A percentile compares a stretch with the other conserved stretches of the same genome.
Evolutionary conservation across 2,329 filamentous ascomycete species (phyloP).

Genomic region (Pezicula rhizophila): DNA sequence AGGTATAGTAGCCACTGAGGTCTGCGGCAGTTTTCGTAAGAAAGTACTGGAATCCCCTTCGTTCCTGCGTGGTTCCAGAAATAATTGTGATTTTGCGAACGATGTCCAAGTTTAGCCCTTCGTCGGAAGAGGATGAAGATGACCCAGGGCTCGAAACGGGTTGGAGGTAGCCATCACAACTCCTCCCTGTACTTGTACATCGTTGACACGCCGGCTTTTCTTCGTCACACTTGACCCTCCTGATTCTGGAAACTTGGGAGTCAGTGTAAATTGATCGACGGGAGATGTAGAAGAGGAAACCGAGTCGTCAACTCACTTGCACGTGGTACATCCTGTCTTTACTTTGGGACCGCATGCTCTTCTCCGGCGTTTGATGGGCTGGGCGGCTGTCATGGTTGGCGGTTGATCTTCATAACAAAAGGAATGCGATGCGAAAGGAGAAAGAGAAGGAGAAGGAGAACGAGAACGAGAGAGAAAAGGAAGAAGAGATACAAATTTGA

Average conservation of each 20-base stretch:
- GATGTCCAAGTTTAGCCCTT: not conserved
- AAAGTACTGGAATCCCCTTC: constrained; percentile 7
- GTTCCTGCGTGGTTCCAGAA: constrained; percentile 6
- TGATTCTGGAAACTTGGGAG: constrained; percentile 11
- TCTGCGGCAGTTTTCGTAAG: constrained; percentile 3
- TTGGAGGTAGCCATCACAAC: constrained; percentile 7
- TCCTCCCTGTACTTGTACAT: constrained; percentile 12
- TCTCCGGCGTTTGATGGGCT: constrained; percentile 1
- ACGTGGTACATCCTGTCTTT: constrained; percentile 18
- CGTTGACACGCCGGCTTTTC: constrained; percentile 16
- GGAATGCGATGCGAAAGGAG: too few species aligned
- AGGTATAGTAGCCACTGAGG: constrained; percentile 4
- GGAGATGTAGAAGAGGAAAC: not conserved
- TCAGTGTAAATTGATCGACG: not conserved
- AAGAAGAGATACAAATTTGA: too few species aligned
- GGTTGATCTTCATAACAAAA: too few species aligned
- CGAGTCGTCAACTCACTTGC: constrained; percentile 15
- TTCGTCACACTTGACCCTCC: constrained; percentile 23
- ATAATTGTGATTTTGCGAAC: not conserved
- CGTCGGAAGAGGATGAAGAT: not conserved
- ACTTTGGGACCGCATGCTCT: constrained; percentile 16
- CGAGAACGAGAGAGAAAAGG: too few species aligned
- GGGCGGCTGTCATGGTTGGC: too few species aligned
- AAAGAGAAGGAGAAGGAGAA: too few species aligned
- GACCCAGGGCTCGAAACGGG: not conserved